These are phyloP conservation scores for Neonectria punicea DNA, from an alignment of 2,329 filamentous ascomycete species.

Conservation along the genomic window DNA sequence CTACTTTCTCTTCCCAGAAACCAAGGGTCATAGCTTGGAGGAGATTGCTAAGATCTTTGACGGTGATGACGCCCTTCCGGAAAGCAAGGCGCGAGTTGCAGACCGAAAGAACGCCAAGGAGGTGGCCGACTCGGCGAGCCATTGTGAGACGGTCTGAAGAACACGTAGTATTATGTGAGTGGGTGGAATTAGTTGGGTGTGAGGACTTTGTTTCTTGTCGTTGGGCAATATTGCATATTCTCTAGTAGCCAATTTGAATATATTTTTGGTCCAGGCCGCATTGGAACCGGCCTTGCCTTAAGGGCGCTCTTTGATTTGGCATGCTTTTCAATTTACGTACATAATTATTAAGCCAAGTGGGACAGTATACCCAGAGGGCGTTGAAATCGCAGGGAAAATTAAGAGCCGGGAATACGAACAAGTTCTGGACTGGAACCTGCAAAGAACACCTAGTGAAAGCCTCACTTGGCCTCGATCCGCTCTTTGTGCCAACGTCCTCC, in stretches of 20 bases:
- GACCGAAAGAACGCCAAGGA: neutral
- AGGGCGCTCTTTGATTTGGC: too few species aligned
- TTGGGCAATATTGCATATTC: neutral
- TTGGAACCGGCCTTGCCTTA: too few species aligned
- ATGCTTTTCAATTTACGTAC: too few species aligned
- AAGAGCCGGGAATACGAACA: too few species aligned
- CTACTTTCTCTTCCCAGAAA: conserved; percentile 40
- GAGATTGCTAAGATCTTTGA: conserved; percentile 41
- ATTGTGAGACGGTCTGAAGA: conserved; percentile 8
- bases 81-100: conserved; percentile 1
- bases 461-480: too few species aligned
- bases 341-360: too few species aligned
- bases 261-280: too few species aligned
- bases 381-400: too few species aligned
- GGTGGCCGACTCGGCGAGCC: conserved; percentile 14
- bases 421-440: too few species aligned
- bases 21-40: conserved; percentile 43
- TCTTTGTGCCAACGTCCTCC: too few species aligned
- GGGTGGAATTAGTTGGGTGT: neutral
- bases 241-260: neutral
- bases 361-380: too few species aligned
- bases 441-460: too few species aligned
- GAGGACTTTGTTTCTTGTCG: neutral
- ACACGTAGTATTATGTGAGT: neutral
- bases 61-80: conserved; percentile 20